Base-by-base conservation (phyloP, 768 basidiomycete genomes). In the Austroboletus eburneus region DNA sequence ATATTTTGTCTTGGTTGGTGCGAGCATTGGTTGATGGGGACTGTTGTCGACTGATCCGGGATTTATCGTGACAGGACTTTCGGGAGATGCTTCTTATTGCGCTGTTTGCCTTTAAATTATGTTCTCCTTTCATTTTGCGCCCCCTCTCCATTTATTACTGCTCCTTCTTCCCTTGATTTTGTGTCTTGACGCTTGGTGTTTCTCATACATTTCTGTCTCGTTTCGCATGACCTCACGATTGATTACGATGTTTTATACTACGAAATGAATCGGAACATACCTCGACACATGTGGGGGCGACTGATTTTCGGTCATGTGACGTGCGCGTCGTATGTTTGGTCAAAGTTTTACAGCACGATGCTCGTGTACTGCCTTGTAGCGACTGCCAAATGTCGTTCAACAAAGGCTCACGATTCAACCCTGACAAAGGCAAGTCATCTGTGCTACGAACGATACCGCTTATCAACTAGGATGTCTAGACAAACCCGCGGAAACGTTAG, bases 341-440 rank as follows among this genome's bases (percentile, higher is more conserved):
- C 9, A 3, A 58, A 32, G 58, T 61, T 51, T 22, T 32, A 4
- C 30, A n/a, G n/a, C n/a, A n/a, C n/a, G n/a, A n/a, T n/a, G n/a
- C n/a, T n/a, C n/a, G n/a, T n/a, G n/a, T n/a, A n/a, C n/a, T n/a
- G n/a, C n/a, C n/a, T n/a, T n/a, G n/a, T n/a, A n/a, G n/a, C 25
- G 30, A 42, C 37, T 13, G 23, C 43, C 24, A 44, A 38, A 63
- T 63, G 62, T 24, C 74, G 68, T 80, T 80, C 50, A 64, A 73
- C 30, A 76, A 67, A 56, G 77, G 76, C 3, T 60, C 76, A 70
- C 78, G 55, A 34, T 56, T 45, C 17, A 25, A 38, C 39, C 9
- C 37, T 29, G 37, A 56, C 17, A 61, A 49, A 51, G 57, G 57
- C 36, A 41, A 36, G 52, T 43, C 5, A 18, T 1, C n/a, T n/a